Evolutionary conservation across 2,329 filamentous ascomycete genomes (phyloP), one percentile per base, ranked within the genome.

Genomic region (Epichloe typhina): DNA sequence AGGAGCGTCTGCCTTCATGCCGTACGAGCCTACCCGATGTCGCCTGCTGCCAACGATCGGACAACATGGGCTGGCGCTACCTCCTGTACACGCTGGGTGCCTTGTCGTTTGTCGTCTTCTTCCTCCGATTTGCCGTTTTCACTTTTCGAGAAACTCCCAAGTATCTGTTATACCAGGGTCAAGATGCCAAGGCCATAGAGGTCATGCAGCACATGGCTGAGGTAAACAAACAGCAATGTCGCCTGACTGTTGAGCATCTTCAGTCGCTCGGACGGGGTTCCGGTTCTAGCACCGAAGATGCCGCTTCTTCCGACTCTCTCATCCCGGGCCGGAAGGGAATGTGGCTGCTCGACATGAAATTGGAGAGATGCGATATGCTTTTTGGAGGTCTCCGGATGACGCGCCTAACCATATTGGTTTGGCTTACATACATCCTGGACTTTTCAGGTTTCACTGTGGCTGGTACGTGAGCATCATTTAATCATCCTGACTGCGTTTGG

Each of bases 11-110:
- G 19, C 39, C 44, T 5, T 51, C 50, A 12, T 51, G 50, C 9
- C 57, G 67, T 12, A 62, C 56, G 0, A 64, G 62, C 2, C 47
- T 55, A 0, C 15, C 55, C 0, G 63, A 60, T 0, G 56, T 61
- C 0, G 58, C 57, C 0, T 66, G 64, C 3, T 50, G 47, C 13
- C 19, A 36, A 5, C 31, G 33, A 12, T n/a, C 58, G 0, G 61
- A 66, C 23, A 76, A 76, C 56, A 72, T 72, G 70, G 73, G 73
- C n/a, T 76, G 73, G 68, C 63, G 73, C 6, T 75, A 74, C 36
- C 64, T 73, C 19, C 60, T 73, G 36, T 69, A 69, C 40, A 68
- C 70, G 0, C 65, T 74, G 4, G 73, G 72, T 0, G 68, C 59
- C 0, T 59, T 75, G 6, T 71, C 72, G 0, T 61, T 75, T 0